phyloP scores from a whole-genome alignment of 805 yeast species.

The Sugiyamaella marilandica region DNA sequence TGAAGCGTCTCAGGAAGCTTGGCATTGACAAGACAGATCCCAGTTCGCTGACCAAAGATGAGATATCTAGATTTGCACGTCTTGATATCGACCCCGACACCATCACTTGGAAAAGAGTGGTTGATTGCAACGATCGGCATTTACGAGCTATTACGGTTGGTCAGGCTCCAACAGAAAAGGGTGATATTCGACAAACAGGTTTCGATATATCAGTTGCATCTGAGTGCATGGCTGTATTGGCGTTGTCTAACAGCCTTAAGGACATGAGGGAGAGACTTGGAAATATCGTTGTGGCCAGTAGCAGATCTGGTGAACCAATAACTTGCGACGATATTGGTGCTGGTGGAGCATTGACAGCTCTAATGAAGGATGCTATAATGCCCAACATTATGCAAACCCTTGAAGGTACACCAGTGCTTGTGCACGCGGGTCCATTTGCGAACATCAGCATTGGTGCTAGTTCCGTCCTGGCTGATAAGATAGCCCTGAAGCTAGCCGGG shows the following conservation, averaged over 20 bases:
- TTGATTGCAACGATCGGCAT: constrained; percentile 90
- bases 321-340: constrained; percentile 93
- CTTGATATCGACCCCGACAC: constrained; percentile 86
- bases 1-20: constrained; percentile 66
- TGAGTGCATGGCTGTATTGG: constrained; percentile 93
- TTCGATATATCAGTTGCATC: constrained; percentile 96
- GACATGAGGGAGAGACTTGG: constrained; percentile 90
- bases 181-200: constrained; percentile 78
- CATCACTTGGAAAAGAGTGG: constrained; percentile 88
- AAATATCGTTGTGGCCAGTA: constrained; percentile 81
- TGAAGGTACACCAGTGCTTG: constrained; percentile 96
- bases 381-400: constrained; percentile 96
- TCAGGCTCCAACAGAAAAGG: constrained; percentile 90
- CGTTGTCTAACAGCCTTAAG: constrained; percentile 67
- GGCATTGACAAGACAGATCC: constrained; percentile 83
- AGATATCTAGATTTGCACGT: constrained; percentile 68
- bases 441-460: constrained; percentile 96
- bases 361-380: constrained; percentile 92
- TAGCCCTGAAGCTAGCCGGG: constrained; percentile 88
- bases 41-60: constrained; percentile 71
- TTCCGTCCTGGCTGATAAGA: constrained; percentile 86
- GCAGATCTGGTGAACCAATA: constrained; percentile 68
- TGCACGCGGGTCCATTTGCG: constrained; percentile 98
- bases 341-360: constrained; percentile 93
- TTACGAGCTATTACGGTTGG: constrained; percentile 87